Conservation (phyloP, 2,329 filamentous ascomycete genomes). For the Lachnellula cervina region DNA sequence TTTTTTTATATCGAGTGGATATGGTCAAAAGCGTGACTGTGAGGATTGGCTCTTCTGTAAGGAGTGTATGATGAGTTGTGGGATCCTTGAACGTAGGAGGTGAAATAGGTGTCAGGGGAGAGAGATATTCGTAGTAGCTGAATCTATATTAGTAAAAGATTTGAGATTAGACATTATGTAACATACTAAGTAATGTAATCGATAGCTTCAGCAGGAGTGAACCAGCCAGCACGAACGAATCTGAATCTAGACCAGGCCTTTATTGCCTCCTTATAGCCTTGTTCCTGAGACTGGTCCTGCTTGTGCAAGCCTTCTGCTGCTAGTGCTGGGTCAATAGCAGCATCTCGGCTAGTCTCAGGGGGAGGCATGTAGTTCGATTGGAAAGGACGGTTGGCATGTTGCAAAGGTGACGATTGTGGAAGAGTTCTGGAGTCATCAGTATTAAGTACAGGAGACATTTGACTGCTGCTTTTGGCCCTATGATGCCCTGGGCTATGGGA, state of each 20-base stretch:
- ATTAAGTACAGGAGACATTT: constrained; percentile 24
- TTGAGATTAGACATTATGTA: background rate
- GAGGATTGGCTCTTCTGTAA: constrained; percentile 89
- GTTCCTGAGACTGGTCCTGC: constrained; percentile 36
- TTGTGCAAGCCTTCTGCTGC: constrained; percentile 12
- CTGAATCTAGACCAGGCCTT: constrained; percentile 87
- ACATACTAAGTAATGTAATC: constrained; percentile 86
- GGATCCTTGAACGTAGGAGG: constrained; percentile 84
- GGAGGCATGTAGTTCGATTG: constrained; percentile 21
- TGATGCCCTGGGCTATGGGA: constrained; percentile 32
- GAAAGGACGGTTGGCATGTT: constrained; percentile 15
- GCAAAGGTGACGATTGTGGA: constrained; percentile 17
- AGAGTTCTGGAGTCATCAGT: constrained; percentile 12
- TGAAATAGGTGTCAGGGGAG: constrained; percentile 88
- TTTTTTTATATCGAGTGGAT: constrained; percentile 76
- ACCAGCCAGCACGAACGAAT: constrained; percentile 96
- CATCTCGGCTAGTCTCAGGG: constrained; percentile 17
- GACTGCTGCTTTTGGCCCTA: constrained; percentile 25
- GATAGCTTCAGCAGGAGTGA: constrained; percentile 88
- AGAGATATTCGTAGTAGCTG: constrained; percentile 86
- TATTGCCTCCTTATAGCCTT: constrained; percentile 64
- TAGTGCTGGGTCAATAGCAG: constrained; percentile 28
- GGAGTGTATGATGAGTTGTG: constrained; percentile 70
- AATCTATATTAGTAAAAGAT: constrained; percentile 12
- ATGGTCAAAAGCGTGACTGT: constrained; percentile 89